These are phyloP conservation scores for Diaporthe citrichinensis DNA, from an alignment of 2,329 filamentous ascomycete species.

Conservation along the genomic window DNA sequence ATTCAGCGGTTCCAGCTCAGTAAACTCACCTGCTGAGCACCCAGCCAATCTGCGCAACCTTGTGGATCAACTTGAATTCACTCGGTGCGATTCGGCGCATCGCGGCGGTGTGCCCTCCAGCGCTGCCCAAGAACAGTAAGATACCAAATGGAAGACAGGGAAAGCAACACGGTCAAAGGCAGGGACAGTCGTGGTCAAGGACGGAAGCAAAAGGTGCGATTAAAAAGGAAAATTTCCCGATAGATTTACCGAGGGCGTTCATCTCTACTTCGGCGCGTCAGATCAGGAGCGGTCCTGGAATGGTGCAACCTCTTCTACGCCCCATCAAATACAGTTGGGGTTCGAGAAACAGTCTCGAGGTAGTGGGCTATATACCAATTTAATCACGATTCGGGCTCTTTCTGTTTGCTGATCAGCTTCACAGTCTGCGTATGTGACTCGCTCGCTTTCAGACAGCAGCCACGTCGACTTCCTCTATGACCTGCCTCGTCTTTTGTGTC, in stretches of 20 bases:
- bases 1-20: neutral
- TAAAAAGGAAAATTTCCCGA: slow-evolving; percentile 36
- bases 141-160: neutral
- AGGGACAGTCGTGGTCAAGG: slow-evolving; percentile 20
- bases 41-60: neutral
- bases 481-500: neutral
- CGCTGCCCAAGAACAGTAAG: slow-evolving; percentile 10
- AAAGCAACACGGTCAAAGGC: slow-evolving; percentile 12
- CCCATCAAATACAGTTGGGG: slow-evolving; percentile 31
- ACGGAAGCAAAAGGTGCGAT: slow-evolving; percentile 21
- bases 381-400: slow-evolving; percentile 21
- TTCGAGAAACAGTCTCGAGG: slow-evolving; percentile 31
- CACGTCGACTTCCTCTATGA: neutral
- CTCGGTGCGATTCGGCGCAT: neutral
- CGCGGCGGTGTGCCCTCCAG: neutral
- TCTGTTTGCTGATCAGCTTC: slow-evolving; percentile 8
- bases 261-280: slow-evolving; percentile 36
- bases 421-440: neutral
- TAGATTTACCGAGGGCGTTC: slow-evolving; percentile 41
- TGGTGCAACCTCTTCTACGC: slow-evolving; percentile 31
- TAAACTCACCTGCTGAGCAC: neutral
- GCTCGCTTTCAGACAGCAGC: neutral
- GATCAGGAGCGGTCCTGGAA: slow-evolving; percentile 38
- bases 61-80: neutral
- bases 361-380: slow-evolving; percentile 32